Conservation (phyloP, 2,329 filamentous ascomycete species). For the Ophiostoma piceae region DNA sequence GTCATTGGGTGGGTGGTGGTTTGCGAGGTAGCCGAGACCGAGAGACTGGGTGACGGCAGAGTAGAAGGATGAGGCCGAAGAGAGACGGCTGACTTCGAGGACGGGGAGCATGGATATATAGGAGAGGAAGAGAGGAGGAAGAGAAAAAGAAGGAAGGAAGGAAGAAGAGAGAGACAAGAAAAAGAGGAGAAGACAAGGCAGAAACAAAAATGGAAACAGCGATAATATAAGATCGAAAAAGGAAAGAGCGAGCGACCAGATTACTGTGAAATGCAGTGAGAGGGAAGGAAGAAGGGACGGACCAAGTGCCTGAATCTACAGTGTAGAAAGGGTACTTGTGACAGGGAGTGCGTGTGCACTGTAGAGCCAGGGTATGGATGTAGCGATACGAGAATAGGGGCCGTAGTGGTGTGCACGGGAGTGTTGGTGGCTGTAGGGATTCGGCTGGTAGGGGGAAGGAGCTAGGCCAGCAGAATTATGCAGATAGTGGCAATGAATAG, state of each 20-base stretch:
- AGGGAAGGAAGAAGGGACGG: not conserved
- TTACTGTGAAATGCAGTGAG: not conserved
- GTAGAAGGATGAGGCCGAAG: conserved; percentile 78
- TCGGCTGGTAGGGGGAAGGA: not conserved
- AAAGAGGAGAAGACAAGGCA: not conserved
- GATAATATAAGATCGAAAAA: not conserved
- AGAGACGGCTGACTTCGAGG: conserved; percentile 67
- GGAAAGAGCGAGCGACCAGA: not conserved
- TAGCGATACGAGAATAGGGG: not conserved
- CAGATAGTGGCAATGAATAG: not conserved
- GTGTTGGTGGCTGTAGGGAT: not conserved
- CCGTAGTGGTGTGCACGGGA: conserved; percentile 1
- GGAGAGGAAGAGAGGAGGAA: not conserved
- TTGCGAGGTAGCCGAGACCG: conserved; percentile 62
- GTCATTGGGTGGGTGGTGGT: conserved; percentile 25
- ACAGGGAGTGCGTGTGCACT: not conserved
- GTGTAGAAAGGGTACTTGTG: not conserved
- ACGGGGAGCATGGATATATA: conserved; percentile 41
- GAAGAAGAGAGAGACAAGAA: not conserved
- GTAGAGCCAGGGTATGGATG: not conserved
- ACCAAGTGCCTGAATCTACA: not conserved
- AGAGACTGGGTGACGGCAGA: conserved; percentile 72
- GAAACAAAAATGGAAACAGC: not conserved
- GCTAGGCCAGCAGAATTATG: not conserved
- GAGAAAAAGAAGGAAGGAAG: not conserved